A percentile compares a stretch with the other conserved stretches of the same genome.
Conservation (phyloP, 1,284 basidiomycete species). For the Melampsora americana region DNA sequence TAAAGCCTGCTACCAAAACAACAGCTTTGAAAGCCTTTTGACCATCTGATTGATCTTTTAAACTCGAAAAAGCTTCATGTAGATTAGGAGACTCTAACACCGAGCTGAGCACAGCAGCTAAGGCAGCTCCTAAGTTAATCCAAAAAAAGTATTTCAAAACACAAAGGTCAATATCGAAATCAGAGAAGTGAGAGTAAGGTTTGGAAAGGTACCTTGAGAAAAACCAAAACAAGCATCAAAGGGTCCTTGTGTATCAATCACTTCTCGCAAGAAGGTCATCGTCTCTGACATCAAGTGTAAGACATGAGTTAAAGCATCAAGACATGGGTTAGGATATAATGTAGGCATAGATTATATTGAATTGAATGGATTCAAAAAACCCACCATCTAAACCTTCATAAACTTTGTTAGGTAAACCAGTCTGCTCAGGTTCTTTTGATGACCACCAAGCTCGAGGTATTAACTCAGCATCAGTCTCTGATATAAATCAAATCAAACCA, state of each 20-base stretch:
- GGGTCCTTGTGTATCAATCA: constrained; percentile 39
- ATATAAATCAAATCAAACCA: not conserved
- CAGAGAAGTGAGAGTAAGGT: not conserved
- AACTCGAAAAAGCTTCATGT: constrained; percentile 11
- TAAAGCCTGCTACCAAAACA: constrained; percentile 37
- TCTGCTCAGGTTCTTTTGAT: constrained; percentile 16
- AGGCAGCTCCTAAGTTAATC: constrained; percentile 28
- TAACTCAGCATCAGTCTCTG: constrained; percentile 38
- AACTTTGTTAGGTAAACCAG: not conserved
- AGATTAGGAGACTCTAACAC: constrained; percentile 23
- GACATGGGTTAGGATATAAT: not conserved
- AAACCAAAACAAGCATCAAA: constrained; percentile 44
- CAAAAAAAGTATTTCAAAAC: no score
- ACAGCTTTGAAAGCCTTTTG: constrained; percentile 41
- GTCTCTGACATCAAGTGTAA: constrained; percentile 18
- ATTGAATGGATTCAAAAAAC: no score
- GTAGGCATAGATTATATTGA: not conserved
- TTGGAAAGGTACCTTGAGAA: constrained; percentile 41
- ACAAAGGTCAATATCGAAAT: no score
- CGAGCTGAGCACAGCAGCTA: constrained; percentile 23
- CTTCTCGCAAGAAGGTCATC: constrained; percentile 18
- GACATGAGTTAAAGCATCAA: not conserved
- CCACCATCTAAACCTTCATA: constrained; percentile 40
- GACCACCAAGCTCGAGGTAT: constrained; percentile 43
- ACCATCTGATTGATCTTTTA: constrained; percentile 4